Evolutionary conservation across 2,329 filamentous ascomycete species (phyloP), one percentile per base, ranked within the genome.

Genomic region (Cladosporium sp.): DNA sequence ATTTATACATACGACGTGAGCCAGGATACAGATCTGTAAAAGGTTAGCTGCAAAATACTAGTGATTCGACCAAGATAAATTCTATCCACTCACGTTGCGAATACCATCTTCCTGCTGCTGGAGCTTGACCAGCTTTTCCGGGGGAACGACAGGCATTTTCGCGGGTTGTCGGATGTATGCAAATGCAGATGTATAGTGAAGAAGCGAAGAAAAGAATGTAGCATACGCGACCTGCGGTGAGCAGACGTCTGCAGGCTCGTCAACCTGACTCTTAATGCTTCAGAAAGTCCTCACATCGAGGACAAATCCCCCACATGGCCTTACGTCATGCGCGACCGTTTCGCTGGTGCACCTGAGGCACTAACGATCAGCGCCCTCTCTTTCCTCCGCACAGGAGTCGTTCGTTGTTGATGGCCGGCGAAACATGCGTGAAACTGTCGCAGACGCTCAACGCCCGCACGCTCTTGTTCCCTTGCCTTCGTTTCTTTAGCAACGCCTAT

Each of bases 81-180:
- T 58, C 9, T 17, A 45, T 38, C 99, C 68, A 74, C 84, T 74
- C 81, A 95, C 92, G 83, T 99, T 99, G 80, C 94, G 85, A 72
- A 99, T 88, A 75, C 92, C 89, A 65, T 92, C 86, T 67, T 92
- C 85, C 73, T 92, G 88, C 73, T 86, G 85, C 80, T 99, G 94
- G 67, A 99, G 86, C 75, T 87, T 85, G 67, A 94, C 89, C 71
- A 99, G 85, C 81, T 95, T 92, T 67, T 97, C 90, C 64, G 92
- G 86, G 64, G 85, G 88, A 66, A 99, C 91, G 65, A 97, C 87
- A 65, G 94, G 93, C 94, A 99, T 99, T 34, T 34, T 8, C 7
- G 30, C 30, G 11, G 30, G 50, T 40, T 40, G 49, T 22, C n/a
- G 9, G 20, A 9, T 34, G 30, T 34, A 34, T 12, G 2, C 3